Conservation (phyloP, 2,329 filamentous ascomycete genomes). For the Pseudocercospora fijiensis region DNA sequence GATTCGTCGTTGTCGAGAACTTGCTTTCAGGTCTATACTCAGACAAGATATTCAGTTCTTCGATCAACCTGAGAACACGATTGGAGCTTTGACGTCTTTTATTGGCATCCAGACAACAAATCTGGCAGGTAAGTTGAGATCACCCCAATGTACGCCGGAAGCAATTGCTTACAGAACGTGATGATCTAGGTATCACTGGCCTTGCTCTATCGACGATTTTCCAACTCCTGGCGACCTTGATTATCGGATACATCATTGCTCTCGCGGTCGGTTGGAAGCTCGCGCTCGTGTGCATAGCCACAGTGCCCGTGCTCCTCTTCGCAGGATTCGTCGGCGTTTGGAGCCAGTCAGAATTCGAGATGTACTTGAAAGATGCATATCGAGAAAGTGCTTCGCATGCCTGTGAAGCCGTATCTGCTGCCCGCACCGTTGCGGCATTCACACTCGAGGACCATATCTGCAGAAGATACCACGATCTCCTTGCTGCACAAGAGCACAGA, state of each 20-base stretch:
- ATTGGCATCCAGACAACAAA: constrained; percentile 47
- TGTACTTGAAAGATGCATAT: constrained; percentile 12
- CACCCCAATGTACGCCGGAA: neutral
- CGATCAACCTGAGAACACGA: constrained; percentile 56
- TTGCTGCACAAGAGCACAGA: constrained; percentile 28
- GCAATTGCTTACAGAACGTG: neutral
- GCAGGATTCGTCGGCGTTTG: constrained; percentile 47
- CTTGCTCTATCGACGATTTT: constrained; percentile 50
- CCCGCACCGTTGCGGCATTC: constrained; percentile 31
- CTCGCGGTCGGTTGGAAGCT: constrained; percentile 52
- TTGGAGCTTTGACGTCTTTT: constrained; percentile 45
- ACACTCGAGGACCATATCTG: constrained; percentile 31
- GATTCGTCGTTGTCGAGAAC: constrained; percentile 74
- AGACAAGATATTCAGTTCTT: constrained; percentile 90
- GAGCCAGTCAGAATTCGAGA: constrained; percentile 29
- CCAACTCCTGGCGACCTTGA: constrained; percentile 42
- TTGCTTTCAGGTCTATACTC: constrained; percentile 78
- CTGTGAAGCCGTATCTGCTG: constrained; percentile 30
- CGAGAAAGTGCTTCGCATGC: constrained; percentile 23
- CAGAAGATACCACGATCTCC: constrained; percentile 26
- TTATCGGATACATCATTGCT: constrained; percentile 49
- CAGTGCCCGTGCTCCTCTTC: constrained; percentile 47
- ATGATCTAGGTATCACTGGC: constrained; percentile 50
- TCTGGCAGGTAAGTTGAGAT: constrained; percentile 44
- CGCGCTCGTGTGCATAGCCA: constrained; percentile 47